Percentiles rank a stretch among this genome's conserved stretches.
Conservation (phyloP, 257 asterid species). For the Eustoma russellianum region DNA sequence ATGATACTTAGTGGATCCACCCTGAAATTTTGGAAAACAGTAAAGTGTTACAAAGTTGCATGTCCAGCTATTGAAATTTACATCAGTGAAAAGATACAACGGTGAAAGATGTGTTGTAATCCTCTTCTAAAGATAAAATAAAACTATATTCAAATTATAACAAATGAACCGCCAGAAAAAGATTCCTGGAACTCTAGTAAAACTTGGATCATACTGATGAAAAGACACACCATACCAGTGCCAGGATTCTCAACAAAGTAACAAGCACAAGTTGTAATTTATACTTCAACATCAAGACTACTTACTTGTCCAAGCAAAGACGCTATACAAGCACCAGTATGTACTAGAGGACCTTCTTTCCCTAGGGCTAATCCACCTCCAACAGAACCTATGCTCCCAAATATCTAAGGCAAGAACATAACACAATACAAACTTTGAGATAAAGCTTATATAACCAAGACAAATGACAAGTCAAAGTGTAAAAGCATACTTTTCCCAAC, state of each 20-base stretch:
- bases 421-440: constrained; percentile 1
- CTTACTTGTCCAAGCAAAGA: constrained; percentile 98
- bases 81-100: no score
- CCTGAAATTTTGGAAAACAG: constrained; percentile 33
- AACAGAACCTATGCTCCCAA: constrained; percentile 99
- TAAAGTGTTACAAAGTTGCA: no score
- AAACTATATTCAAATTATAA: no score
- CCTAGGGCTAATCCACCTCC: constrained; percentile 99
- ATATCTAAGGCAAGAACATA: constrained; percentile 38
- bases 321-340: constrained; percentile 96
- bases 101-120: no score
- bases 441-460: not conserved
- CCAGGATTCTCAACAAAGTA: not conserved
- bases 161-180: no score
- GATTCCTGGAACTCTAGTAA: no score
- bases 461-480: constrained; percentile 12
- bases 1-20: constrained; percentile 96
- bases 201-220: no score
- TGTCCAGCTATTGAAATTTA: no score
- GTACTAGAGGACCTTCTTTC: constrained; percentile 99
- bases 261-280: not conserved
- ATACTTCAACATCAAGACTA: not conserved
- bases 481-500: constrained; percentile 71
- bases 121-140: no score
- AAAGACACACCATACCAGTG: not conserved